These are phyloP conservation scores for Dichomitus squalens DNA, from an alignment of 1,284 basidiomycete species.

Conservation along the genomic window DNA sequence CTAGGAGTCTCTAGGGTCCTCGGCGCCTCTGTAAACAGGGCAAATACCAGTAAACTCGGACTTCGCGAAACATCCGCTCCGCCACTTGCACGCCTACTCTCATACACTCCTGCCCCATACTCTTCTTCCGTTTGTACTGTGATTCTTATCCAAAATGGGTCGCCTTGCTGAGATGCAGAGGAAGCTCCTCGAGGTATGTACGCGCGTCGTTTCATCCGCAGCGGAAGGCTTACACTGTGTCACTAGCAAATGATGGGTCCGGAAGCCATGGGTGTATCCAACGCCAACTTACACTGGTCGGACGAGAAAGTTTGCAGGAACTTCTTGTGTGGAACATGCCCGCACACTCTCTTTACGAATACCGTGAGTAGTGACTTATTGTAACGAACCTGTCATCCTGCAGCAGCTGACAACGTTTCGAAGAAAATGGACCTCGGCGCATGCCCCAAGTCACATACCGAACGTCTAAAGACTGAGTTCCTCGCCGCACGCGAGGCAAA, in stretches of 20 bases:
- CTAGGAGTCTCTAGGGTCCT: neutral
- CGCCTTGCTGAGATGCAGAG: conserved; percentile 90
- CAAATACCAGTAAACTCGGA: conserved; percentile 19
- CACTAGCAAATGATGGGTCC: conserved; percentile 98
- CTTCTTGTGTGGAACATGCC: conserved; percentile 97
- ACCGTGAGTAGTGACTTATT: conserved; percentile 68
- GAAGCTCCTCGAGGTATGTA: conserved; percentile 83
- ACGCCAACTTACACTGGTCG: conserved; percentile 92
- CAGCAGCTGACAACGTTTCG: conserved; percentile 1
- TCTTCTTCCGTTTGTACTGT: neutral
- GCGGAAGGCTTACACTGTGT: neutral
- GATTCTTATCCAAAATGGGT: conserved; percentile 55
- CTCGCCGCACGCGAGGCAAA: conserved; percentile 75
- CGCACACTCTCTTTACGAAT: conserved; percentile 97
- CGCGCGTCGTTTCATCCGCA: neutral
- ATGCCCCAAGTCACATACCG: conserved; percentile 96
- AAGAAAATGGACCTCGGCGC: conserved; percentile 99
- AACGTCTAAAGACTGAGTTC: conserved; percentile 93
- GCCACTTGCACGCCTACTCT: neutral
- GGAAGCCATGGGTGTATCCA: conserved; percentile 94
- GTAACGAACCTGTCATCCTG: neutral
- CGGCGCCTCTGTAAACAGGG: neutral
- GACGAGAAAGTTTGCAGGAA: conserved; percentile 99
- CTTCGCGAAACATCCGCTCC: neutral
- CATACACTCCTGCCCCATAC: neutral